Percentiles rank a stretch among this genome's conserved stretches.
phyloP scores from a whole-genome alignment of 2,329 filamentous ascomycete species.

The Ceratocystis lukuohia region DNA sequence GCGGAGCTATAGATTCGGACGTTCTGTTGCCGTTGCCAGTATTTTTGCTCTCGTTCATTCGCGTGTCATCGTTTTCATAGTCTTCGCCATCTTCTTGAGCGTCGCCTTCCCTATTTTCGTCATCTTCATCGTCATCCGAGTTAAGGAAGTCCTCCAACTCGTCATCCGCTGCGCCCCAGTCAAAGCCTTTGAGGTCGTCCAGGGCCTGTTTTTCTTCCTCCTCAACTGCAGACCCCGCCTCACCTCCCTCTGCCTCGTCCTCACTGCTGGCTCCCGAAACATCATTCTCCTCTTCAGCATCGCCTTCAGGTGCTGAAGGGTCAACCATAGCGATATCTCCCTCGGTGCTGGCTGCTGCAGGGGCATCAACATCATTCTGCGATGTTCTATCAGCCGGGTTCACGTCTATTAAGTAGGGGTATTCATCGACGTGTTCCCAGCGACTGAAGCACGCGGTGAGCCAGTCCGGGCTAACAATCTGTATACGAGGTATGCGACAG shows the following conservation, averaged over 20 bases:
- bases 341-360: slow-evolving; percentile 24
- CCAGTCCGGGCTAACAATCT: slow-evolving; percentile 88
- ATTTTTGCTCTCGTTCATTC: not conserved
- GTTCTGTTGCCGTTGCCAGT: slow-evolving; percentile 12
- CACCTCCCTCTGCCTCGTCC: slow-evolving; percentile 25
- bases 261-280: not conserved
- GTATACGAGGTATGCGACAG: slow-evolving; percentile 62
- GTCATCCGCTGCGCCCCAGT: slow-evolving; percentile 52
- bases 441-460: slow-evolving; percentile 69
- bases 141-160: slow-evolving; percentile 65
- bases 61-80: slow-evolving; percentile 21
- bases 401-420: slow-evolving; percentile 62
- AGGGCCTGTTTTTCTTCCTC: slow-evolving; percentile 38
- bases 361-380: slow-evolving; percentile 20
- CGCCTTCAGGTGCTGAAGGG: slow-evolving; percentile 25
- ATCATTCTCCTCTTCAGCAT: slow-evolving; percentile 26
- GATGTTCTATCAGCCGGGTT: slow-evolving; percentile 49
- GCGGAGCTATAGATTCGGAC: not conserved
- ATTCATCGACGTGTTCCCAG: slow-evolving; percentile 71
- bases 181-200: slow-evolving; percentile 42
- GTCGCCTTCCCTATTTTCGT: slow-evolving; percentile 15
- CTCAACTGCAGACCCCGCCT: slow-evolving; percentile 26
- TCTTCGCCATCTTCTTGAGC: slow-evolving; percentile 21
- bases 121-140: slow-evolving; percentile 31
- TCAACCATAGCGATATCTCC: slow-evolving; percentile 22